Conservation (phyloP, 192 early-diverging fungal genomes). For the Anaeromyces robustus region DNA sequence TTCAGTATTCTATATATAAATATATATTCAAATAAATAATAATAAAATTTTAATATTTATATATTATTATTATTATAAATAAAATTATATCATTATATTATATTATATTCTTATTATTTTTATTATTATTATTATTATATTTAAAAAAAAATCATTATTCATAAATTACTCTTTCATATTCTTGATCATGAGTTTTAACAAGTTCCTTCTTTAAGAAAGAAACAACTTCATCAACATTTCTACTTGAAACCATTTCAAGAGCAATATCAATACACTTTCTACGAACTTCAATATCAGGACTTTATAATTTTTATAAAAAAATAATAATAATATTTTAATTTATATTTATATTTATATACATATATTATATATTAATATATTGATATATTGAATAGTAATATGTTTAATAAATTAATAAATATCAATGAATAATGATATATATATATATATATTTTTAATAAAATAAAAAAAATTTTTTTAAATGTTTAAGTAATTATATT, state of each 20-base stretch:
- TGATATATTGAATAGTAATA: not conserved
- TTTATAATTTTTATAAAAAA: slow-evolving; percentile 4
- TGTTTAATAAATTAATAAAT: too few relatives aligned
- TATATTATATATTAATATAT: not conserved
- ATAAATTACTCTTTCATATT: slow-evolving; percentile 70
- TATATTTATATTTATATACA: not conserved
- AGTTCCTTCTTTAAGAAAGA: slow-evolving; percentile 91
- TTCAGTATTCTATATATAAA: slow-evolving; percentile 53
- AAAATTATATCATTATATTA: too few relatives aligned
- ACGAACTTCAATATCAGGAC: slow-evolving; percentile 90
- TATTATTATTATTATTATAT: not conserved
- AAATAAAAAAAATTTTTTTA: too few relatives aligned
- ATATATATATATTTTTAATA: too few relatives aligned
- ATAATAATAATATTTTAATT: not conserved
- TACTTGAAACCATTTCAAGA: slow-evolving; percentile 74
- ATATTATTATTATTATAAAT: too few relatives aligned
- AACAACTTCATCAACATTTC: slow-evolving; percentile 90
- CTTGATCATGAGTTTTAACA: slow-evolving; percentile 75
- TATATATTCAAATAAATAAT: not conserved
- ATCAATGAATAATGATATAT: too few relatives aligned
- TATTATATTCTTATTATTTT: not conserved
- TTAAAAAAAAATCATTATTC: not conserved
- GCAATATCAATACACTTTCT: slow-evolving; percentile 72
- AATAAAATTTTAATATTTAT: not conserved
- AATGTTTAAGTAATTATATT: too few relatives aligned